Evolutionary conservation across 306 rosid species (phyloP), one percentile per base, ranked within the genome.

Genomic region (Fragaria vesca): DNA sequence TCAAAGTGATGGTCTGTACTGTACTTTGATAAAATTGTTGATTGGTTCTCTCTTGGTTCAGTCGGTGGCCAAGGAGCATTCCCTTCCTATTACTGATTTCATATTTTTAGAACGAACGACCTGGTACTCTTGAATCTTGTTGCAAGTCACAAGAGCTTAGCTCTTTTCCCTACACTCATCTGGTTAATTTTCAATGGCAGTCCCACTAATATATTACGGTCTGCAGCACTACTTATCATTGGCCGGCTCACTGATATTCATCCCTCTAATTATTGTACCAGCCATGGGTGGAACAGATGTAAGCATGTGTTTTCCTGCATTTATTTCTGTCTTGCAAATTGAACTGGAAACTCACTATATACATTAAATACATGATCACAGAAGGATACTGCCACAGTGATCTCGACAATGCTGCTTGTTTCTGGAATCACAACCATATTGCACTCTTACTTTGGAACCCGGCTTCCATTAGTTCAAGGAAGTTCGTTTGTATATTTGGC

Each of bases 381-480:
- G 98, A 92, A 85, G 81, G 98, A 95, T 82, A 91, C 88, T 12
- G 95, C 97, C 78, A 89, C 93, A 0, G 84, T 95, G 75, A 95
- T 95, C 87, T 92, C 97, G 20, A 95, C 97, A n/a, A 84, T 89
- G 82, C 81, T 95, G 80, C 89, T 95, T 80, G 83, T 95, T 88
- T 92, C 98, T 75, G 98, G 98, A 55, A 34, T 88, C 66, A 85
- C 98, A 48, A 92, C 98, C 34, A 86, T 95, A 80, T 79, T 95
- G 81, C 97, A 95, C 78, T 81, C 90, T 60, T 89, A 79, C 89
- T 89, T 95, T 57, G 98, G 98, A 74, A 92, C 98, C 8, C 90
- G 97, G 15, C 84, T 95, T 74, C 98, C 98, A 38, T 82, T 95
- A 80, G 97, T 95, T 83, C 98, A 95, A 86, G 98, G 98, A 87